Evolutionary conservation across 2,329 filamentous ascomycete genomes (phyloP), one percentile per base, ranked within the genome.

Genomic region (Arthroderma sp.): DNA sequence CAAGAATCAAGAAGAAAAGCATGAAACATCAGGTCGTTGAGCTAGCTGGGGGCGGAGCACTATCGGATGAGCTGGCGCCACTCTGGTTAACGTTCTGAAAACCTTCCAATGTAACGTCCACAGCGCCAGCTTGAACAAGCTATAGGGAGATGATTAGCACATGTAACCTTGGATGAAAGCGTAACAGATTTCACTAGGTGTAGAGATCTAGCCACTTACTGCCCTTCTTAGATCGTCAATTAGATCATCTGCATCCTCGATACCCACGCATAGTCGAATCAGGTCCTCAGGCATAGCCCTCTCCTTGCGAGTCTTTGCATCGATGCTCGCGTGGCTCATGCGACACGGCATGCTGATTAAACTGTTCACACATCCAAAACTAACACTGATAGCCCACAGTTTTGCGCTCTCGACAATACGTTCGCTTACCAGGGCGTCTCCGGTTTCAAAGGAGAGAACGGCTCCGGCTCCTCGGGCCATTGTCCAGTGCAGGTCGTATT

Each of bases 281-380:
- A 98, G 86, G 70, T 98, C 93, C 74, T 98, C 93, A 9, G 93
- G 93, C 84, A 98, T 87, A 63, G 91, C 85, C 62, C 91, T 81
- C 74, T 95, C 90, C 66, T 83, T 79, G 64, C 93, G 80, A 55
- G 91, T 97, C 77, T 95, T 95, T 59, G 90, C 88, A 69, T 97
- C 93, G 67, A 98, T 98, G 69, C 89, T 95, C 39, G 93, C 93
- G 73, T 98, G 93, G 74, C 91, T 97, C 94, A 98, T 98, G 67
- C 91, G 90, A 75, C 93, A 98, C 7, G 93, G 91, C 91, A 98
- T 96, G 76, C 91, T 96, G 73, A 98, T 98, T 71, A 98, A 77
- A 70, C 88, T 95, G 76, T 98, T 98, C 63, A 98, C 93, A 70
- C 93, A 97, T 52, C 93, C 93, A 70, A 98, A 98, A 68, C 89